phyloP scores from a whole-genome alignment of 345 rosid genomes.

The Eucalyptus melliodora region DNA sequence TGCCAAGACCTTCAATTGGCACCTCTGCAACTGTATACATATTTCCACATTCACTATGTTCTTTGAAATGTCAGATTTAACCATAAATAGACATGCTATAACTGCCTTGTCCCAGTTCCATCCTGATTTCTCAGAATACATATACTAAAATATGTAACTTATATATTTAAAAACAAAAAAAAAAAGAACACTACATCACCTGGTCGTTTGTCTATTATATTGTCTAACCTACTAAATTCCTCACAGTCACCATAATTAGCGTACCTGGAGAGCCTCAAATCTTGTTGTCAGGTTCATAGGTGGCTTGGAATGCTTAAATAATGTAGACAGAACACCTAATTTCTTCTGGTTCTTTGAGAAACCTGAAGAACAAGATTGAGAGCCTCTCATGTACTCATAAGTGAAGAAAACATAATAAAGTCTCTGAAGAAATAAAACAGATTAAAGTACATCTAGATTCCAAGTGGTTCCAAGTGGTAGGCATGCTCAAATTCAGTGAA shows the following conservation, averaged over 20 bases:
- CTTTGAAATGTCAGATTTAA: neutral
- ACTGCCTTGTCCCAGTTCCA: neutral
- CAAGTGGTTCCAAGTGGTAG: neutral
- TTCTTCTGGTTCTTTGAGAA: slow-evolving; percentile 26
- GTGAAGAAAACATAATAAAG: neutral
- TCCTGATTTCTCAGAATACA: neutral
- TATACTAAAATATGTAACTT: neutral
- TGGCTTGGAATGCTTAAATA: slow-evolving; percentile 43
- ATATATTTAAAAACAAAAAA: too few relatives aligned
- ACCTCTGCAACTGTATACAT: neutral
- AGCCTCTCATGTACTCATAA: neutral
- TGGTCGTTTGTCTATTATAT: neutral
- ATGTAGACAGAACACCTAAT: slow-evolving; percentile 41
- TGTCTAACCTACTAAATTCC: neutral
- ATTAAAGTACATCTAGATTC: neutral
- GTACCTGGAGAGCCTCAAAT: slow-evolving; percentile 89
- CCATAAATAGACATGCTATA: neutral
- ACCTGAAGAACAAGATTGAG: slow-evolving; percentile 33
- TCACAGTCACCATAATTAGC: neutral
- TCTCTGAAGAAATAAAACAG: neutral
- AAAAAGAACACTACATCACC: neutral
- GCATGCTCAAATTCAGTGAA: neutral
- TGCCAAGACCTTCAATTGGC: neutral
- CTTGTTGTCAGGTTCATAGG: slow-evolving; percentile 39
- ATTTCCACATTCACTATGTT: neutral